These are phyloP conservation scores for Chenopodium formosanum DNA, from an alignment of 148 eudicot species.

Conservation along the genomic window DNA sequence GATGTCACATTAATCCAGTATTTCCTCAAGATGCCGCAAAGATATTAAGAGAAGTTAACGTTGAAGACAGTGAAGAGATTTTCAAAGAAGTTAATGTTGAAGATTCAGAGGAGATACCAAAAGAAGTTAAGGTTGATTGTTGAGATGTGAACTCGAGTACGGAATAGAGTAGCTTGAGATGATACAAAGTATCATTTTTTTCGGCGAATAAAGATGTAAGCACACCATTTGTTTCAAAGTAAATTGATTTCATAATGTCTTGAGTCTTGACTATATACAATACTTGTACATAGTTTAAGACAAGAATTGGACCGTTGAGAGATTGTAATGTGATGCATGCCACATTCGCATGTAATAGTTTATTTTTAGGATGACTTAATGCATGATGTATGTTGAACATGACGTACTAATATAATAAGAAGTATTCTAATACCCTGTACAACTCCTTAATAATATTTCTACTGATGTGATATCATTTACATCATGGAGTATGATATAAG, in stretches of 20 bases:
- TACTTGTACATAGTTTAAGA: too few species aligned
- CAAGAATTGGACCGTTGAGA: too few species aligned
- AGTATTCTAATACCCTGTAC: neutral
- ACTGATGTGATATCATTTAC: too few species aligned
- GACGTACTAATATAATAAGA: neutral
- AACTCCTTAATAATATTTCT: too few species aligned
- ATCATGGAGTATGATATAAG: too few species aligned
- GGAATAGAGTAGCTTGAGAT: neutral
- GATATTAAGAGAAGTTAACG: slow-evolving; percentile 56
- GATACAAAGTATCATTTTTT: neutral
- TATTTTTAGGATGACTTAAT: neutral
- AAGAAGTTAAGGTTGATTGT: slow-evolving; percentile 31
- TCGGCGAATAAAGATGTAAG: neutral
- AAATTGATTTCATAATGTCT: too few species aligned
- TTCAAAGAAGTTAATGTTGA: slow-evolving; percentile 15
- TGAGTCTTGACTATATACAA: too few species aligned
- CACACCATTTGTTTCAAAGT: neutral
- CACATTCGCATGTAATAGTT: neutral
- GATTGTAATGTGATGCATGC: neutral
- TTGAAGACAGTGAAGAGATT: slow-evolving; percentile 17
- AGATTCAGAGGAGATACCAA: slow-evolving; percentile 31
- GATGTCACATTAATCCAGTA: slow-evolving; percentile 88
- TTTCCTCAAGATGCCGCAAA: slow-evolving; percentile 94
- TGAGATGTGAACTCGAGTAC: slow-evolving; percentile 3
- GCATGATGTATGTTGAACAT: neutral